phyloP scores from a whole-genome alignment of 257 asterid genomes.

The Leonotis leonurus region DNA sequence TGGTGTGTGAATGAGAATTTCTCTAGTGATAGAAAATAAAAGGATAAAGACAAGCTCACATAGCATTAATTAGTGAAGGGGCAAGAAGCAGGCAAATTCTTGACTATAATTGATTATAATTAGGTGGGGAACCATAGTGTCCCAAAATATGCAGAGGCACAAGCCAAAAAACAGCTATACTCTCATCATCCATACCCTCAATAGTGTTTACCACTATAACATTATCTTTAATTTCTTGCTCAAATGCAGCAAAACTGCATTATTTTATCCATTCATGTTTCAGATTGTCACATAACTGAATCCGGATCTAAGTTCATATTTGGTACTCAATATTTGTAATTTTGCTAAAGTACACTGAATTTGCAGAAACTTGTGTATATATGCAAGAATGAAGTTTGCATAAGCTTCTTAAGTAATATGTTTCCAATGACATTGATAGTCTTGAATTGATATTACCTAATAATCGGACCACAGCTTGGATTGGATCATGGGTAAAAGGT shows the following conservation, averaged over 20 bases:
- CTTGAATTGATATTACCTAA: constrained; percentile 20
- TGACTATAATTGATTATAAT: constrained; percentile 26
- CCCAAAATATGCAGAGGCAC: constrained; percentile 23
- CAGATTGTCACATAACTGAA: no score
- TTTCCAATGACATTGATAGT: background rate
- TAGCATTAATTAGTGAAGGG: constrained; percentile 41
- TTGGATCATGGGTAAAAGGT: constrained; percentile 5
- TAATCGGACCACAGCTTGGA: constrained; percentile 24
- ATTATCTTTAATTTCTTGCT: background rate
- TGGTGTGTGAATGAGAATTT: background rate
- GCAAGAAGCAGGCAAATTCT: constrained; percentile 39
- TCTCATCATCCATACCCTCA: constrained; percentile 27
- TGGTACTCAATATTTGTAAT: no score
- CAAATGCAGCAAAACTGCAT: constrained; percentile 8
- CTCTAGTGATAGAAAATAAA: background rate
- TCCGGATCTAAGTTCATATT: no score
- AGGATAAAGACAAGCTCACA: constrained; percentile 25
- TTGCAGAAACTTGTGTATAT: no score
- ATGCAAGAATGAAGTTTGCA: no score
- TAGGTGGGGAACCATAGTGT: constrained; percentile 36
- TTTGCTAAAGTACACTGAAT: no score
- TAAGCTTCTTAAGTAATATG: no score
- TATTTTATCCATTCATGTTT: background rate
- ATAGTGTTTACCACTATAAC: constrained; percentile 12
- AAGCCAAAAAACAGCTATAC: constrained; percentile 28